Base-by-base conservation (phyloP, 495 filamentous ascomycete species). In the Poronia punctata region DNA sequence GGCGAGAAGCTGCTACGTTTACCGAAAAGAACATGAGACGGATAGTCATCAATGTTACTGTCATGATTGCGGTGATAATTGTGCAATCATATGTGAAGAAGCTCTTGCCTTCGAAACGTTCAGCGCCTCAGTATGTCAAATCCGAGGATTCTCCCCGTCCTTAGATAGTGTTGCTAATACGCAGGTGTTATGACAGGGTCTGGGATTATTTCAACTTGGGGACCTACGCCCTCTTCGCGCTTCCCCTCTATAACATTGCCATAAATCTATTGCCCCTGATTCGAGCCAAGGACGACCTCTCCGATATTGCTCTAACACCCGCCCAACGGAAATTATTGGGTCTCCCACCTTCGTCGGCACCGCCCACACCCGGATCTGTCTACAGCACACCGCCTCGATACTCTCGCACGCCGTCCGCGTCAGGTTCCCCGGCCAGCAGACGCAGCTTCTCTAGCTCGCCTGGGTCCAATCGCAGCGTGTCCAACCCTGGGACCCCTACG, bases 331-430 rank as follows among this genome's bases (percentile, higher is more conserved):
- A 76, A 37, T 76, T 95, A 12, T 73, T 98, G 14, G 88, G 89
- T 8, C 78, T 98, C 7, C 75, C 83, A 36, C 84, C 87, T 5
- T 80, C 70, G 28, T 66, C 72, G 2, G 66, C 70, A n/a, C 74
- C 83, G 3, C 64, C 72, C 3, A 88, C 86, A 0, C 80, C 85
- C 1, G 66, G 66, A 32, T 66, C 71, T 5, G 72, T 74, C 9
- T 90, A 82, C 59, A 74, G 82, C 52, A 96, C 90, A 1, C 92
- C 92, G 2, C 92, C 92, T 3, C 78, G 85, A 38, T 97, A 95
- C 66, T 73, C 80, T 6, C 72, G 86, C 38, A 88, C 84, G 10
- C 77, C 84, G 5, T 72, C 74, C 1, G 57, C 72, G 19, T 69
- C 67, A 14, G 67, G 68, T 5, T 72, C 72, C 3, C 61, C 70